These are phyloP conservation scores for Breynia disticha DNA, from an alignment of 441 rosid species.

Conservation along the genomic window DNA sequence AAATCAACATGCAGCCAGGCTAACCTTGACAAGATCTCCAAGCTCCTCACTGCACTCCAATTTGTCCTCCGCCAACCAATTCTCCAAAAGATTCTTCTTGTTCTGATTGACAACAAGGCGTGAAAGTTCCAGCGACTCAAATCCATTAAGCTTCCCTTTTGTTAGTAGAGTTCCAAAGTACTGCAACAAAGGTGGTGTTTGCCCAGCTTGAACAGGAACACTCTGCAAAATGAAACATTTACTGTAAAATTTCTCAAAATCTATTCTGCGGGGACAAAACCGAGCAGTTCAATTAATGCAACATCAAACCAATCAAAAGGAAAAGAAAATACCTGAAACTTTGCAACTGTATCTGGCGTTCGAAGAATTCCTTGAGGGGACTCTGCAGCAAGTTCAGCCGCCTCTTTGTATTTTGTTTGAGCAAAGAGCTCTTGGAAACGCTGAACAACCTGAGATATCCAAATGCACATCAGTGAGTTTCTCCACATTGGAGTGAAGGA, in stretches of 20 bases:
- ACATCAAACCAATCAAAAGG: neutral
- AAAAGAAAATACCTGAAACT: slow-evolving; percentile 70
- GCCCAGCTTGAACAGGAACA: slow-evolving; percentile 99
- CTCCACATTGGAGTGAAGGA: slow-evolving; percentile 3
- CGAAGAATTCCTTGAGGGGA: slow-evolving; percentile 98
- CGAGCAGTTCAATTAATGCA: neutral
- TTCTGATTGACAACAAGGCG: slow-evolving; percentile 99
- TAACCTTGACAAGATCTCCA: slow-evolving; percentile 99
- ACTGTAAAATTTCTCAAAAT: neutral
- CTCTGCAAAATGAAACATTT: slow-evolving; percentile 43
- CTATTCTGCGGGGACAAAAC: no score
- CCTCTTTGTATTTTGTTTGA: slow-evolving; percentile 98
- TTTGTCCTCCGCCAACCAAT: slow-evolving; percentile 99
- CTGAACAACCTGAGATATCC: slow-evolving; percentile 76
- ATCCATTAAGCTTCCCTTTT: slow-evolving; percentile 91
- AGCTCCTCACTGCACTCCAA: slow-evolving; percentile 98
- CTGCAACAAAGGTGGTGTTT: slow-evolving; percentile 95
- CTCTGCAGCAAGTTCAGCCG: slow-evolving; percentile 99
- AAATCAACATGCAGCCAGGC: slow-evolving; percentile 7
- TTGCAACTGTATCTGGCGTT: slow-evolving; percentile 98
- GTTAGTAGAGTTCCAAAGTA: slow-evolving; percentile 98
- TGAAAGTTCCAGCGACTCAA: slow-evolving; percentile 94
- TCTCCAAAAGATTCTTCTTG: slow-evolving; percentile 95
- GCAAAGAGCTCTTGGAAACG: slow-evolving; percentile 98
- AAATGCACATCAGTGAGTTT: slow-evolving; percentile 17